phyloP scores from a whole-genome alignment of 176 grass and related monocot genomes.

The Secale cereale region DNA sequence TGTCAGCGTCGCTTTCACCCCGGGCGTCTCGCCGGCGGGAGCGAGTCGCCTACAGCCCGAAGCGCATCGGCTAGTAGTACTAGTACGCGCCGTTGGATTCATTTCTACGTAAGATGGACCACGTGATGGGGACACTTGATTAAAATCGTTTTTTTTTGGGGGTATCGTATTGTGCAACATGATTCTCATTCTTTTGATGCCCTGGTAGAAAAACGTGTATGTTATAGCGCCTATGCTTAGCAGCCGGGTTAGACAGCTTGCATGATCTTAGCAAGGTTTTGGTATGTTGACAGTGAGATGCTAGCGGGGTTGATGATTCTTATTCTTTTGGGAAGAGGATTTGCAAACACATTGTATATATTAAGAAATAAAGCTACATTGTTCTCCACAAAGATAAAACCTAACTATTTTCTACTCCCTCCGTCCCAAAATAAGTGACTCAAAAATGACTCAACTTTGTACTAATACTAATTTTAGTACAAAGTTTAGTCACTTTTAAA shows the following conservation, averaged over 20 bases:
- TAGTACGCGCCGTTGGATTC: not conserved
- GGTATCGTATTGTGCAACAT: conserved; percentile 23
- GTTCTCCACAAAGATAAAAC: too few relatives aligned
- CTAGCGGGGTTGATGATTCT: not conserved
- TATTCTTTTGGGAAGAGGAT: too few relatives aligned
- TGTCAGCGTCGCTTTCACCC: conserved; percentile 14
- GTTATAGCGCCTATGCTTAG: not conserved
- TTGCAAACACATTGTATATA: too few relatives aligned
- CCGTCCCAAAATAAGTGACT: too few relatives aligned
- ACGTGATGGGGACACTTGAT: not conserved
- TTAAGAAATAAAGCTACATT: too few relatives aligned
- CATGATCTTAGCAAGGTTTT: not conserved
- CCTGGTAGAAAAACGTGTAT: not conserved
- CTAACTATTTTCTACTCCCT: too few relatives aligned
- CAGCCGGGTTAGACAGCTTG: not conserved
- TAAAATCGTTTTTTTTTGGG: not conserved
- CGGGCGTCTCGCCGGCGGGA: not conserved
- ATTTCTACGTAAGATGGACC: not conserved
- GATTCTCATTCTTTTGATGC: conserved; percentile 29
- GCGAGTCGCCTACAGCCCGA: not conserved
- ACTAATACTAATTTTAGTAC: too few relatives aligned
- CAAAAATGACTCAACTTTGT: too few relatives aligned
- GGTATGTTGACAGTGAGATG: not conserved
- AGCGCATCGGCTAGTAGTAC: too few relatives aligned
- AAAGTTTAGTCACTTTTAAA: too few relatives aligned